A percentile compares a stretch with the other conserved stretches of the same genome.
Evolutionary conservation across 2,329 filamentous ascomycete species (phyloP).

Genomic region (Beauveria bassiana): DNA sequence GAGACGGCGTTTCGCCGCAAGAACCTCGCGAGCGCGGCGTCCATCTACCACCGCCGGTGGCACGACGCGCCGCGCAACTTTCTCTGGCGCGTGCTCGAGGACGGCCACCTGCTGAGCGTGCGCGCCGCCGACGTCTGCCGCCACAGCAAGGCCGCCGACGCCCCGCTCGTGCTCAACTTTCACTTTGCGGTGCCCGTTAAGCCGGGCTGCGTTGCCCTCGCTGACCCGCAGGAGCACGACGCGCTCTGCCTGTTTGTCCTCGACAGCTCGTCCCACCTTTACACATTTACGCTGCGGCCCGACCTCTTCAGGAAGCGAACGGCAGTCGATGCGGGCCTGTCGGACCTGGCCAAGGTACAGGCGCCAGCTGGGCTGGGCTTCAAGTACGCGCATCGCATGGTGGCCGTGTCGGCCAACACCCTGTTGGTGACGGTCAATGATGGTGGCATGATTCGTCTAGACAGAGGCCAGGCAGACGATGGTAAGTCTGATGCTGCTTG

Average conservation of each 20-base stretch:
- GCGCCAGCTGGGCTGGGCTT: conserved; percentile 66
- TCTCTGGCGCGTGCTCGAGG: conserved; percentile 82
- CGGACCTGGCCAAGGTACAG: conserved; percentile 69
- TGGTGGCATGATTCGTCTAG: conserved; percentile 66
- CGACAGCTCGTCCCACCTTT: conserved; percentile 70
- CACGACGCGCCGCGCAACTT: conserved; percentile 75
- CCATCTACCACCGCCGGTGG: conserved; percentile 75
- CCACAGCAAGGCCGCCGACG: conserved; percentile 56
- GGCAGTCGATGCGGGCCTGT: conserved; percentile 64
- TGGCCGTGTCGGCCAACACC: conserved; percentile 64
- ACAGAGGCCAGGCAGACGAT: conserved; percentile 44
- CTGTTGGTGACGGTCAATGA: conserved; percentile 76
- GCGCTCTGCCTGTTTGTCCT: conserved; percentile 71
- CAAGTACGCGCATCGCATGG: conserved; percentile 72
- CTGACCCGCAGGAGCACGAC: conserved; percentile 72
- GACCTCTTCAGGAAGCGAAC: conserved; percentile 69
- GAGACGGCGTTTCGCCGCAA: conserved; percentile 65
- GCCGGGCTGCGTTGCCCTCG: conserved; percentile 71
- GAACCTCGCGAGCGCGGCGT: conserved; percentile 69
- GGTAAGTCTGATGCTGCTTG: conserved; percentile 27
- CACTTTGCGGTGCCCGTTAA: conserved; percentile 68
- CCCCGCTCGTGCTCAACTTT: conserved; percentile 68
- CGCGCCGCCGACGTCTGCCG: conserved; percentile 75
- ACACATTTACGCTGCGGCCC: conserved; percentile 73
- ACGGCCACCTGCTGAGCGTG: conserved; percentile 72